These are phyloP conservation scores for Dacryopinax spathularia DNA, from an alignment of 768 basidiomycete species.

Conservation along the genomic window DNA sequence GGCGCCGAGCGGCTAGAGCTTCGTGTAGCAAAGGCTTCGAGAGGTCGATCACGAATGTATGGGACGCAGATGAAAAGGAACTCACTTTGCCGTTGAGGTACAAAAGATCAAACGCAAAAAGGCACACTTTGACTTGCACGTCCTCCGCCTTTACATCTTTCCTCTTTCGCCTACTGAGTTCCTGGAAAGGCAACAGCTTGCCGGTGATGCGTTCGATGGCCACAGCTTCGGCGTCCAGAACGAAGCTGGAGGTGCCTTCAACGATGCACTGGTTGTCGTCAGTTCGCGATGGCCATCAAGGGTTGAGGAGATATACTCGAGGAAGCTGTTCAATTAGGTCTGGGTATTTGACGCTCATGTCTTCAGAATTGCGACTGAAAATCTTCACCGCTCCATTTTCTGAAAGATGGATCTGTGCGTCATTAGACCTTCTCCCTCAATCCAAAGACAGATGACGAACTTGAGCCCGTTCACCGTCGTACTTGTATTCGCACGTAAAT, in stretches of 20 bases:
- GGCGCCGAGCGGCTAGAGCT: constrained; percentile 59
- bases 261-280: constrained; percentile 59
- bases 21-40: constrained; percentile 73
- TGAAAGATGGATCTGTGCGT: constrained; percentile 58
- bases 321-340: constrained; percentile 93
- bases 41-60: no score
- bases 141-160: constrained; percentile 98
- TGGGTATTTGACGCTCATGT: constrained; percentile 99
- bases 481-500: constrained; percentile 99
- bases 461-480: constrained; percentile 96
- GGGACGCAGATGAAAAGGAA: no score
- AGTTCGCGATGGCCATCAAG: neutral
- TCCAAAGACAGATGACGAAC: constrained; percentile 24
- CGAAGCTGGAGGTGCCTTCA: constrained; percentile 70
- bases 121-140: constrained; percentile 88
- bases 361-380: constrained; percentile 94
- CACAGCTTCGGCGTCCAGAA: constrained; percentile 92
- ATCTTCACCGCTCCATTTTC: constrained; percentile 74
- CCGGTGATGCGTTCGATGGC: constrained; percentile 76
- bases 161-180: constrained; percentile 82
- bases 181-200: constrained; percentile 94
- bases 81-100: constrained; percentile 90
- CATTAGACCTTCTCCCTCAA: neutral
- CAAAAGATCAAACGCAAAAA: constrained; percentile 93
- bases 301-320: constrained; percentile 31